phyloP scores from a whole-genome alignment of 768 basidiomycete genomes.

The Russula vinacea region DNA sequence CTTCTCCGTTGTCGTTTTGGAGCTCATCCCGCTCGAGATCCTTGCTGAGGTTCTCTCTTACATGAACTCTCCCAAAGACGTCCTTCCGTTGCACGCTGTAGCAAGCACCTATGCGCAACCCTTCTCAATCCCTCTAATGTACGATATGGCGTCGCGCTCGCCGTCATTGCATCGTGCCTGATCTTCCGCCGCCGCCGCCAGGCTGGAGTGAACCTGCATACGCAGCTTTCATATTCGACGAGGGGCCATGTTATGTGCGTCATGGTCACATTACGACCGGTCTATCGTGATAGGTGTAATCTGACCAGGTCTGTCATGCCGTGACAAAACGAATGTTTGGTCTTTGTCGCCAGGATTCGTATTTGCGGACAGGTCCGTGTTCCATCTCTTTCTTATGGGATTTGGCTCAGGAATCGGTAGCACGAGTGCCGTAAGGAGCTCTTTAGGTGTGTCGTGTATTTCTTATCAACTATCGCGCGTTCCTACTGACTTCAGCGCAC shows the following conservation, averaged over 20 bases:
- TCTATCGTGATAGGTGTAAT: background rate
- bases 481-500: background rate
- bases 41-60: slow-evolving; percentile 58
- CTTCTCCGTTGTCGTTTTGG: slow-evolving; percentile 9
- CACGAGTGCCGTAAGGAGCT: slow-evolving; percentile 9
- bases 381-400: background rate
- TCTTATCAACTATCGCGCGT: background rate
- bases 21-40: slow-evolving; percentile 56
- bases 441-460: slow-evolving; percentile 9
- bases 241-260: slow-evolving; percentile 54
- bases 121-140: slow-evolving; percentile 46
- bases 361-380: slow-evolving; percentile 20
- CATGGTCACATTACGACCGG: background rate
- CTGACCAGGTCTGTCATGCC: slow-evolving; percentile 32
- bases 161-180: slow-evolving; percentile 35
- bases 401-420: slow-evolving; percentile 7
- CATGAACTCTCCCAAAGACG: slow-evolving; percentile 51
- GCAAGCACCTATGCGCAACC: slow-evolving; percentile 50
- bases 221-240: slow-evolving; percentile 62
- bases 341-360: slow-evolving; percentile 23
- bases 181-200: slow-evolving; percentile 45
- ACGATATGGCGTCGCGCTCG: slow-evolving; percentile 63
- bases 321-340: slow-evolving; percentile 38
- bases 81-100: slow-evolving; percentile 60
- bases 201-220: slow-evolving; percentile 55